These are phyloP conservation scores for Blastomyces percursus DNA, from an alignment of 2,329 filamentous ascomycete species.

Conservation along the genomic window DNA sequence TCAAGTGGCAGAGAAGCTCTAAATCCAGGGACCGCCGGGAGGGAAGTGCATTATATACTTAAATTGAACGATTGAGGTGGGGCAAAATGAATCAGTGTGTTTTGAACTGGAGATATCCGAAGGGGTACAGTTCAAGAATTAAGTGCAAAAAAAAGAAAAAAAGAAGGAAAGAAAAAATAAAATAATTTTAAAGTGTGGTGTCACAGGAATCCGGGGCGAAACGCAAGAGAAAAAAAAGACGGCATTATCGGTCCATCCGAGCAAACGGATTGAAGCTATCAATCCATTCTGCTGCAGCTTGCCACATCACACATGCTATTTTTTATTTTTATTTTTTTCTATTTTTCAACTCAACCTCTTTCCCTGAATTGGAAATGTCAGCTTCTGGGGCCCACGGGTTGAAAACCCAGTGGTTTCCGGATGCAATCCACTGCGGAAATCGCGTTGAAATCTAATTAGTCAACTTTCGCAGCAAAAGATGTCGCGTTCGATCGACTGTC, in stretches of 20 bases:
- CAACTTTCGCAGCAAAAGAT: neutral
- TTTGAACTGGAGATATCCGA: neutral
- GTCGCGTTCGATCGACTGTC: neutral
- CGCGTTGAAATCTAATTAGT: conserved; percentile 4
- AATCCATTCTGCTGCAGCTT: neutral
- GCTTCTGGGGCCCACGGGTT: conserved; percentile 3
- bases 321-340: neutral
- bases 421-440: conserved; percentile 3
- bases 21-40: neutral
- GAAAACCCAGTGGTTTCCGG: neutral
- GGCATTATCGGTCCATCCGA: neutral
- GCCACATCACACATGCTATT: conserved; percentile 5
- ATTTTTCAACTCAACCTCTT: neutral
- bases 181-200: neutral
- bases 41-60: conserved; percentile 1
- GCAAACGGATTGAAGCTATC: neutral
- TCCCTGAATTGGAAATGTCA: conserved; percentile 4
- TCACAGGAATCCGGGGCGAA: neutral
- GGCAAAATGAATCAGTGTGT: neutral
- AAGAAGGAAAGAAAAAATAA: too few species aligned
- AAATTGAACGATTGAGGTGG: neutral
- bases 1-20: neutral
- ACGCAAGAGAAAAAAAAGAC: neutral
- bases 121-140: neutral
- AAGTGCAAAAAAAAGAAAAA: neutral